Base-by-base conservation (phyloP, 164 flowering plant genomes). In the Litsea cubeba region DNA sequence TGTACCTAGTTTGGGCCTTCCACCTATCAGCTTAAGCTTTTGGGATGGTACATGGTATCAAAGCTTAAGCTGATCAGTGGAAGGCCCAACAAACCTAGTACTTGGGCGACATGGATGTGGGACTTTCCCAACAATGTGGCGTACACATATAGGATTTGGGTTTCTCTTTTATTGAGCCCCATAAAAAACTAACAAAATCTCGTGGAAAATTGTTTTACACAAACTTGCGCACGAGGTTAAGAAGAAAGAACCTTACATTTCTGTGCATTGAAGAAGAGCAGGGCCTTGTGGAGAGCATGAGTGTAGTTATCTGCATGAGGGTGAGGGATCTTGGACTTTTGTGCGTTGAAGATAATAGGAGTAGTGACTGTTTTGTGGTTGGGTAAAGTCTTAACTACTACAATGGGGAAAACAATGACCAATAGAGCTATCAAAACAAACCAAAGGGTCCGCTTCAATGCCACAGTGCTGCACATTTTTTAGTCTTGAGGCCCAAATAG, bases 201-300 rank as follows among this genome's bases (percentile, higher is more conserved):
- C 10, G 11, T 6, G 46, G 46, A 40, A 8, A 40, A 40, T 40
- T 35, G 46, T 7, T 0, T 0, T 8, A 40, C 10, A 40, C 46
- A 8, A 40, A 40, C 11, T 40, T 40, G 10, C 10, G 0, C 46
- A 40, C 11, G 11, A 8, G 11, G 11, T 40, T 1, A 8, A 40
- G 46, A 40, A 20, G 60, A 15, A 54, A 54, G 17, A 58, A 69
- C 10, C 95, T 77, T 87, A 89, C 98, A 90, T 75, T 87, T 89
- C 66, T 94, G 98, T 69, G 97, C 96, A 62, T 94, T 85, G 89
- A 94, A 92, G 87, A 94, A 94, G 50, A 83, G 83, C 67, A 94
- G 92, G 12, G 97, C 93, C 74, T 87, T 88, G 60, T 79, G 84
- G 40, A 94, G 89, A 22, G 97, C 98, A 26, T 75, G 70, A 23